Base-by-base conservation (phyloP, 2,329 filamentous ascomycete species). In the Arthrinium puccinioides region DNA sequence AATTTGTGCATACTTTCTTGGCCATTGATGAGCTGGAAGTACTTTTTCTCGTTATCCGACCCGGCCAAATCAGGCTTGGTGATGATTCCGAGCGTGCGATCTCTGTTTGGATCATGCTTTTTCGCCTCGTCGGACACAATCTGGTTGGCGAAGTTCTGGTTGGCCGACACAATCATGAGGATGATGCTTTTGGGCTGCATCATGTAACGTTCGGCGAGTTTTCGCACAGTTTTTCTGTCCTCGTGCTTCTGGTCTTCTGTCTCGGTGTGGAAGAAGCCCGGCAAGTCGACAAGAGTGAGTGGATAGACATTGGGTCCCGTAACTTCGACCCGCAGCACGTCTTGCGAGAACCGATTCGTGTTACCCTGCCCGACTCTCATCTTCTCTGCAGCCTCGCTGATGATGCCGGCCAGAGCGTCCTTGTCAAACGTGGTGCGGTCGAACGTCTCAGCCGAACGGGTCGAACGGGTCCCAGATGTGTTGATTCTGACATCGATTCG, bases 21-120 rank as follows among this genome's bases (percentile, higher is more conserved):
- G 2, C 54, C 52, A 0, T 72, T 72, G 0, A 68, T 60, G 0
- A 65, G 36, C n/a, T 44, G 44, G 2, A 63, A 43, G 41, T 62
- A 72, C 2, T 42, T 51, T 1, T 39, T 43, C 39, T 75, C 64
- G 5, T 63, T 61, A 1, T 55, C 52, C 0, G 61, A 62, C 1
- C 60, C 48, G 0, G 70, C 51, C 4, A 55, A 51, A 42, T 79
- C 74, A 0, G 71, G 69, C 46, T 78, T 76, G 0, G 74, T 80
- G 38, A 80, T 66, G 38, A 80, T 67, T 0, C 74, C 71, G 0
- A 79, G 53, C 0, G 74, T 79, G 2, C 74, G 65, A 52, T 52
- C 39, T 64, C 55, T 52, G 2, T 23, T 34, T 1, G 40, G 41
- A 32, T 62, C 57, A 10, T 47, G 49, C 0, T 42, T 27, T 1